These are phyloP conservation scores for Curvularia sp. DNA, from an alignment of 2,329 filamentous ascomycete species.

Conservation along the genomic window DNA sequence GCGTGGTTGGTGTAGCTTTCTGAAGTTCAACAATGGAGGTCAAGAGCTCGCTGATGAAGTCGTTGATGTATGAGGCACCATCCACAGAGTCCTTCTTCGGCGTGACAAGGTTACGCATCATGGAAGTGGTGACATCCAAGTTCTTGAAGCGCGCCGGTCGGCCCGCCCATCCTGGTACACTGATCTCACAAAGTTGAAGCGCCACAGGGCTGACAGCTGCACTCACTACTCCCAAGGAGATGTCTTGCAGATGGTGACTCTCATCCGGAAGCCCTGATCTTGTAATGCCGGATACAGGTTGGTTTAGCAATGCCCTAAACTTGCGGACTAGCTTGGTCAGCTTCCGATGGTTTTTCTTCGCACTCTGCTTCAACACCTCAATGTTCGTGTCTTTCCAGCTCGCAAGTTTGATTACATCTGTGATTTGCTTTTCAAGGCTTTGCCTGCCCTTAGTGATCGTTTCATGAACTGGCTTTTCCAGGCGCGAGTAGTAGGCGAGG, in stretches of 20 bases:
- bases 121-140: conserved; percentile 70
- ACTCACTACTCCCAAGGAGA: conserved; percentile 22
- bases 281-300: conserved; percentile 71
- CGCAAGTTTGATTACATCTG: conserved; percentile 87
- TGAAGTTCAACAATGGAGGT: conserved; percentile 75
- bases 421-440: conserved; percentile 88
- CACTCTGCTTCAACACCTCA: conserved; percentile 84
- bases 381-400: conserved; percentile 99
- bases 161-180: conserved; percentile 43
- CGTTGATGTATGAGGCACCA: conserved; percentile 66
- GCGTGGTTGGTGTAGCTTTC: conserved; percentile 79
- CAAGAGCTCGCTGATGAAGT: conserved; percentile 73
- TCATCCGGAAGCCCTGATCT: conserved; percentile 43
- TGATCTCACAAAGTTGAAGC: conserved; percentile 31
- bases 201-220: conserved; percentile 23
- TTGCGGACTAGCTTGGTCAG: conserved; percentile 91
- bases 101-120: conserved; percentile 72
- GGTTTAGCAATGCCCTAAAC: conserved; percentile 79
- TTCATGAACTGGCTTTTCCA: conserved; percentile 70
- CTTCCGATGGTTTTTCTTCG: conserved; percentile 87
- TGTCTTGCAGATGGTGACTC: conserved; percentile 12
- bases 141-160: conserved; percentile 74
- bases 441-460: conserved; percentile 71
- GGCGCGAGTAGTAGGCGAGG: conserved; percentile 75
- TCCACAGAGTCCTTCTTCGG: conserved; percentile 62